Base-by-base conservation (phyloP, 805 yeast genomes). In the Starmerella gropengiesseri region DNA sequence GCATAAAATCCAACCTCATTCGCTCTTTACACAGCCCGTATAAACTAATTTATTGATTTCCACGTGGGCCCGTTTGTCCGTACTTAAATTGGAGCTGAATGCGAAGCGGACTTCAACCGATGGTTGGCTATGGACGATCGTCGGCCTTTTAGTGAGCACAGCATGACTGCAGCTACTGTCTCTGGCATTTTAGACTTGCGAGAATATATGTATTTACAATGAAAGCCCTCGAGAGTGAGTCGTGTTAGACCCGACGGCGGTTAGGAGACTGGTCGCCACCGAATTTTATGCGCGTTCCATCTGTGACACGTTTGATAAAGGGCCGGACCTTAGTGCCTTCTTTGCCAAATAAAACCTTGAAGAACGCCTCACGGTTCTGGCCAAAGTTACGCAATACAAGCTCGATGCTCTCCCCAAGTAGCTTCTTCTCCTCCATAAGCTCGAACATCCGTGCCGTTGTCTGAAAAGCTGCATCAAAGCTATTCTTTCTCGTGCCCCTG, bases 261-360 rank as follows among this genome's bases (percentile, higher is more conserved):
- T 78, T 75, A 63, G 89, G 93, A 17, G 94, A 70, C 55, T 91
- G 75, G 36, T 74, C 79, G 69, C 97, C 97, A 69, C 98, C 98
- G 57, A 84, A 84, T 63, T 82, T 81, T 67, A 89, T 70, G 45
- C 74, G 74, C 5, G 98, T 85, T 51, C 72, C 70, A 56, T 89
- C 97, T 37, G 81, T 71, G 25, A 89, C 65, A 55, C 86, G 75
- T 26, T 73, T 71, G 29, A 91, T 72, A 42, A 73, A 68, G n/a
- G 71, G 70, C 57, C 84, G 73, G 30, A 91, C 67, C 25, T 67
- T 62, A 31, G 70, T 63, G 41, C 96, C 96, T 67, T 89, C 97
- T 59, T 81, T 82, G 54, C 96, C 95, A 55, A 75, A 75, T 51
- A 89, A 70, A 2, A 94, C 94, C 41, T 77, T 78, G 43, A 77